Evolutionary conservation across 2,329 filamentous ascomycete genomes (phyloP).

Genomic region (Cyanodermella asteris): DNA sequence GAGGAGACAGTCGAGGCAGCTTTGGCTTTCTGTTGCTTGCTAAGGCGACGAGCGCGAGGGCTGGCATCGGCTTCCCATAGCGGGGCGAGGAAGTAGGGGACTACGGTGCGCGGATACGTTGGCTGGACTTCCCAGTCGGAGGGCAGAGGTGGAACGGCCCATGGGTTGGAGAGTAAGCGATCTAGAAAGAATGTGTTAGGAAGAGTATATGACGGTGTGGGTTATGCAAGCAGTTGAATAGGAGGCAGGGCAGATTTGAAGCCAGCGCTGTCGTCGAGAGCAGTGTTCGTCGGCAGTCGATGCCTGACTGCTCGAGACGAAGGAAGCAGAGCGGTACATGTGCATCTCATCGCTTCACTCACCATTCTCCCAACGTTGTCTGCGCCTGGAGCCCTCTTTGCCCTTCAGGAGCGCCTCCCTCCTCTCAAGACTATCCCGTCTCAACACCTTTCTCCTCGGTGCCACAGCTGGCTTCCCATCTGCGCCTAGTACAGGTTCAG

Average conservation of each 20-base stretch:
- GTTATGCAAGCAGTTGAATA: conserved; percentile 1
- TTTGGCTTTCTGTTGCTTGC: conserved; percentile 11
- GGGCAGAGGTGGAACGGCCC: conserved; percentile 60
- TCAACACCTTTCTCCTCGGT: conserved; percentile 31
- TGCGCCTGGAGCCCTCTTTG: conserved; percentile 69
- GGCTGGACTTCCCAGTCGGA: conserved; percentile 66
- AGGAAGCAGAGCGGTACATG: neutral
- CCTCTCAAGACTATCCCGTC: conserved; percentile 39
- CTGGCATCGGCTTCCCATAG: conserved; percentile 50
- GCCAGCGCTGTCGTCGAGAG: neutral
- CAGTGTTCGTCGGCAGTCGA: too few relatives aligned
- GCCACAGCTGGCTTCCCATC: too few relatives aligned
- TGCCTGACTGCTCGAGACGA: conserved; percentile 3
- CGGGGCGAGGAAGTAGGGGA: conserved; percentile 77
- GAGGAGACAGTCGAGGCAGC: conserved; percentile 13
- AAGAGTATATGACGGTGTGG: conserved; percentile 10
- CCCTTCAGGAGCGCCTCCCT: conserved; percentile 67
- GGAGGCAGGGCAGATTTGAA: conserved; percentile 3
- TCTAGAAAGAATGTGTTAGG: conserved; percentile 39
- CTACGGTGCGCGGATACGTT: conserved; percentile 52
- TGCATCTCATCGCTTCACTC: conserved; percentile 12
- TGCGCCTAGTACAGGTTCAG: conserved; percentile 17
- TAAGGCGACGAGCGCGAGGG: conserved; percentile 15
- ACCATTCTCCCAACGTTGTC: conserved; percentile 93
- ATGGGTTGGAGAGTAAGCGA: conserved; percentile 66